Percentiles rank a stretch among this genome's conserved stretches.
Evolutionary conservation across 495 filamentous ascomycete species (phyloP).

Genomic region (Annulohypoxylon nitens): DNA sequence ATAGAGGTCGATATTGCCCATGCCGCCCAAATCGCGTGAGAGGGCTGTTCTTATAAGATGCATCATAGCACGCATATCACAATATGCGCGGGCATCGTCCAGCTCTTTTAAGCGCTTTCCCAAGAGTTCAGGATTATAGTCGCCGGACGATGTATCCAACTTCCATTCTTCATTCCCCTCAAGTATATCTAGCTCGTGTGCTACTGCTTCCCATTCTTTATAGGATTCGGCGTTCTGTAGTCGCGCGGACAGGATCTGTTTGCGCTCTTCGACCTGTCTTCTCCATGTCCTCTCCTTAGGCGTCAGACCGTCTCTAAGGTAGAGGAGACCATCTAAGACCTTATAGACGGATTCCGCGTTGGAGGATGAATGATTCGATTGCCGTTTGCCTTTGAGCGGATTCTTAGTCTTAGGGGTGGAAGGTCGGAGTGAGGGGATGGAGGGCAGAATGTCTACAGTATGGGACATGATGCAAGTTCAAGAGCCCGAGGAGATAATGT

Average conservation of each 20-base stretch:
- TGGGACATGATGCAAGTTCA: slow-evolving; percentile 46
- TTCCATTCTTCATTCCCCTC: slow-evolving; percentile 91
- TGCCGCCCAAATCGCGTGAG: slow-evolving; percentile 84
- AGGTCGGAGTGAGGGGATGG: slow-evolving; percentile 32
- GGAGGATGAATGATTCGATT: not conserved
- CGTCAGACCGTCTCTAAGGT: slow-evolving; percentile 65
- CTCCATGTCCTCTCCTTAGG: slow-evolving; percentile 66
- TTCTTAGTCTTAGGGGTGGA: not conserved
- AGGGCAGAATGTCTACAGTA: slow-evolving; percentile 35
- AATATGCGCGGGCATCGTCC: slow-evolving; percentile 78
- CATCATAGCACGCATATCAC: slow-evolving; percentile 79
- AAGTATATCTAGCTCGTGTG: slow-evolving; percentile 81
- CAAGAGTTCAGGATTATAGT: slow-evolving; percentile 79
- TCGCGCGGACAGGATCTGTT: slow-evolving; percentile 71
- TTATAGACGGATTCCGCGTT: slow-evolving; percentile 28
- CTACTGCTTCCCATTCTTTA: slow-evolving; percentile 75
- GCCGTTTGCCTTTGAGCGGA: slow-evolving; percentile 21
- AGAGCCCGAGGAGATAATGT: slow-evolving; percentile 11
- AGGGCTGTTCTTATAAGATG: slow-evolving; percentile 84
- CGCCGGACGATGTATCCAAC: slow-evolving; percentile 60
- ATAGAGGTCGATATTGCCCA: slow-evolving; percentile 87
- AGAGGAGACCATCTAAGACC: slow-evolving; percentile 44
- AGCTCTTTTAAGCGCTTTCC: slow-evolving; percentile 76
- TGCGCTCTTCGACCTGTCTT: slow-evolving; percentile 67
- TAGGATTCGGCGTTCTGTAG: slow-evolving; percentile 73